These are phyloP conservation scores for Lasiosphaeris hirsuta DNA, from an alignment of 495 filamentous ascomycete species.

Conservation along the genomic window DNA sequence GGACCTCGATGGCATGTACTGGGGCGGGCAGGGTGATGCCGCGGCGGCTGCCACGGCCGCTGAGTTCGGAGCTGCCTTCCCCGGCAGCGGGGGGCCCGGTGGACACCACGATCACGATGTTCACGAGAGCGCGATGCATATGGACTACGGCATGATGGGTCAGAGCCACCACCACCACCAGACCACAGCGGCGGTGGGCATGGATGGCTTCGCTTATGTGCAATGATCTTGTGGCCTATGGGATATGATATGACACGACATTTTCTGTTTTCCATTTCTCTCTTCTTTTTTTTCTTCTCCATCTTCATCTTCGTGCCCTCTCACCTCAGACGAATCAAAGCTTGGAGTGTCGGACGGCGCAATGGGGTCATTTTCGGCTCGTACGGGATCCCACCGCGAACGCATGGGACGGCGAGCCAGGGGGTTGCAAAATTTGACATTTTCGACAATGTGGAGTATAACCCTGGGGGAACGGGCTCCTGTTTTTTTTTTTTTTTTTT, in stretches of 20 bases:
- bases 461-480: background rate
- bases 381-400: conserved; percentile 8
- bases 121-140: conserved; percentile 27
- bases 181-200: conserved; percentile 11
- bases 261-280: background rate
- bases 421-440: conserved; percentile 2
- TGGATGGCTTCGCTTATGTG: conserved; percentile 24
- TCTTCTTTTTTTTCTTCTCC: background rate
- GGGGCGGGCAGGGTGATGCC: conserved; percentile 39
- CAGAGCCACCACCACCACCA: conserved; percentile 14
- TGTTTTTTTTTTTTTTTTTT: background rate
- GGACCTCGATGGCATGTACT: conserved; percentile 55
- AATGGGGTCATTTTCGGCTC: background rate
- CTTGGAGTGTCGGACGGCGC: background rate
- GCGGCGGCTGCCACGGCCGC: conserved; percentile 15
- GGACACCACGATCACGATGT: background rate
- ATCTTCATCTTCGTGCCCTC: background rate
- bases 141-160: conserved; percentile 29
- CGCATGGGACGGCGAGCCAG: background rate
- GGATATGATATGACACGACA: background rate
- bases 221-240: conserved; percentile 9
- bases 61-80: conserved; percentile 26
- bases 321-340: background rate
- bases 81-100: conserved; percentile 1
- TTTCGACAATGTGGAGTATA: background rate